Evolutionary conservation across 2,329 filamentous ascomycete species (phyloP).

Genomic region (Thyridium curvatum): DNA sequence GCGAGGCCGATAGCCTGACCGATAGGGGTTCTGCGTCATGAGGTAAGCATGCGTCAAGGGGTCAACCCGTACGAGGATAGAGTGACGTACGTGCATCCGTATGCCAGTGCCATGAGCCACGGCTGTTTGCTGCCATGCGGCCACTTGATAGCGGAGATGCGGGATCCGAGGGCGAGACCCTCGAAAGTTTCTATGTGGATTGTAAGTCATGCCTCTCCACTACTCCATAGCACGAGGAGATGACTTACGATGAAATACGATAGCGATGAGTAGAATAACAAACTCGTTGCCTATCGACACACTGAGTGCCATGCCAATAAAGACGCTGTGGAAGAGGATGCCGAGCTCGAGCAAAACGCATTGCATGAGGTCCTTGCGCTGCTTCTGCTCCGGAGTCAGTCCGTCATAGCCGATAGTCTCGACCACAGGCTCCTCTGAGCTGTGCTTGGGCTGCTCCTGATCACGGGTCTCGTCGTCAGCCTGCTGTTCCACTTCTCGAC

Average conservation of each 20-base stretch:
- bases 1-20: slow-evolving; percentile 69
- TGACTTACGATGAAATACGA: slow-evolving; percentile 60
- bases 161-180: slow-evolving; percentile 58
- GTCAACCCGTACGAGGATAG: neutral
- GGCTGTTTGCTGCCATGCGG: slow-evolving; percentile 35
- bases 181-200: slow-evolving; percentile 33
- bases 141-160: slow-evolving; percentile 52
- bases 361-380: slow-evolving; percentile 61
- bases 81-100: slow-evolving; percentile 42
- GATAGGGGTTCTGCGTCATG: slow-evolving; percentile 50
- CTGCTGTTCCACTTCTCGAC: too few species aligned
- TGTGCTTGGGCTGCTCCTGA: slow-evolving; percentile 2
- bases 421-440: slow-evolving; percentile 12
- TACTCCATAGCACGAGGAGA: slow-evolving; percentile 27
- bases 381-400: slow-evolving; percentile 47
- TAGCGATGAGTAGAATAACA: slow-evolving; percentile 70
- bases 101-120: slow-evolving; percentile 51
- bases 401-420: slow-evolving; percentile 10
- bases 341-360: slow-evolving; percentile 74
- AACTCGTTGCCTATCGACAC: slow-evolving; percentile 74
- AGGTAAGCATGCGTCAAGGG: neutral
- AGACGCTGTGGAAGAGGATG: slow-evolving; percentile 77
- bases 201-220: slow-evolving; percentile 23
- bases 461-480: too few species aligned
- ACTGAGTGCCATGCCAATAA: slow-evolving; percentile 79